Percentiles rank a stretch among this genome's conserved stretches.
Conservation (phyloP, 768 basidiomycete genomes). For the Scleroderma citrinum region DNA sequence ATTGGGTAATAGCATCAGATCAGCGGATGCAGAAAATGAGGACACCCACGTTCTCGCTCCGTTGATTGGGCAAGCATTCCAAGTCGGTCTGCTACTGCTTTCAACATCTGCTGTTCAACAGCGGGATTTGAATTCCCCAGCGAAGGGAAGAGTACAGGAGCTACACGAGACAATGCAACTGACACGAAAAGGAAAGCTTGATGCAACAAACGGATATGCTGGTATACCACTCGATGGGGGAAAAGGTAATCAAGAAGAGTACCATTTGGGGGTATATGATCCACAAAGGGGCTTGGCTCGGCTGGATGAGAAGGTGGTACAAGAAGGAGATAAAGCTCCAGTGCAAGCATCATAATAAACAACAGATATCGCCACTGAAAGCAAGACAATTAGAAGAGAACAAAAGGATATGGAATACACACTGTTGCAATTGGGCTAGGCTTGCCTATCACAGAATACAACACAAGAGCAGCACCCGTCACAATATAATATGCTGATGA, state of each 20-base stretch:
- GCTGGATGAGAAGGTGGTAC: slow-evolving; percentile 39
- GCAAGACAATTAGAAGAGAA: slow-evolving; percentile 3
- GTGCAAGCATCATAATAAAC: slow-evolving; percentile 53
- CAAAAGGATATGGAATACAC: slow-evolving; percentile 28
- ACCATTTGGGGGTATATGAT: slow-evolving; percentile 9
- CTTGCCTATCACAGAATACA: slow-evolving; percentile 58
- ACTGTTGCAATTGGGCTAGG: slow-evolving; percentile 61
- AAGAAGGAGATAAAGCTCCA: slow-evolving; percentile 63
- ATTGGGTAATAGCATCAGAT: neutral
- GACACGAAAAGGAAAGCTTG: slow-evolving; percentile 71
- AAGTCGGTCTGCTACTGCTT: slow-evolving; percentile 41
- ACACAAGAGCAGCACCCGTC: slow-evolving; percentile 48
- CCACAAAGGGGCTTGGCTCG: slow-evolving; percentile 21
- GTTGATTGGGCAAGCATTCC: slow-evolving; percentile 37
- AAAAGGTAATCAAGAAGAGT: slow-evolving; percentile 40
- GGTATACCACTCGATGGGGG: slow-evolving; percentile 63
- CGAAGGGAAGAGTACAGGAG: slow-evolving; percentile 56
- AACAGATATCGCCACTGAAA: slow-evolving; percentile 74
- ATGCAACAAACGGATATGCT: slow-evolving; percentile 74
- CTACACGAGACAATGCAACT: slow-evolving; percentile 65
- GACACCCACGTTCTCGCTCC: slow-evolving; percentile 48
- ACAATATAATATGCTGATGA: slow-evolving; percentile 64
- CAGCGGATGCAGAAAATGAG: neutral
- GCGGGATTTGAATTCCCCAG: slow-evolving; percentile 22
- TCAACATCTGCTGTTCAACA: slow-evolving; percentile 15